These are phyloP conservation scores for Mycosarcoma mackinlayi DNA, from an alignment of 1,284 basidiomycete species.

Conservation along the genomic window DNA sequence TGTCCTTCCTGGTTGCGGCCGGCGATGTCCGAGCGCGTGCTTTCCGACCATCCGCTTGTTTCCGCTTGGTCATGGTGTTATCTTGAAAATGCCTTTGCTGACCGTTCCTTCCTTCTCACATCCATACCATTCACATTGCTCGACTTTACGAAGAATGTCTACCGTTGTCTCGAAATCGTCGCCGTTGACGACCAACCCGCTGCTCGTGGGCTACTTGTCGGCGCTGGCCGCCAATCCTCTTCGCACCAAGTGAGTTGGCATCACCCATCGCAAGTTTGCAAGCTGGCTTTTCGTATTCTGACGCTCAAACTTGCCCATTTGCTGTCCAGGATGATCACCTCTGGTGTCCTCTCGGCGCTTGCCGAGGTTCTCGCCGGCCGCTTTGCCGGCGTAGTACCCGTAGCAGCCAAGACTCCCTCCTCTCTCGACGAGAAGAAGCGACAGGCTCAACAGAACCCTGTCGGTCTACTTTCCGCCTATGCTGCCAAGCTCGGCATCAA, in stretches of 20 bases:
- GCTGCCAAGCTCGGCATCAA: constrained; percentile 55
- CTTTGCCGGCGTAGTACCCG: constrained; percentile 52
- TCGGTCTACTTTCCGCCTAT: constrained; percentile 26
- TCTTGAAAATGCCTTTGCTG: neutral
- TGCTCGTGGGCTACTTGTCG: constrained; percentile 51
- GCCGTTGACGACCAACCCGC: constrained; percentile 43
- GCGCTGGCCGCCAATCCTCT: constrained; percentile 59
- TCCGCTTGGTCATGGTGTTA: no score
- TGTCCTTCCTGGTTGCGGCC: neutral
- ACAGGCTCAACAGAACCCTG: constrained; percentile 33
- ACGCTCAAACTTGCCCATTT: neutral
- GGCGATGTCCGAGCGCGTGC: constrained; percentile 12
- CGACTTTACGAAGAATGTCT: constrained; percentile 18
- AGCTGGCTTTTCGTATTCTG: no score
- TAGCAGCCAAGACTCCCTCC: constrained; percentile 28
- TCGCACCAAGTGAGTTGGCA: constrained; percentile 56
- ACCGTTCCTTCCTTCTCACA: neutral
- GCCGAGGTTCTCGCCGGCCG: constrained; percentile 58
- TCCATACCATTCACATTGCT: neutral
- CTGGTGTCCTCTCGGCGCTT: constrained; percentile 54
- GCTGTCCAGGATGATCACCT: constrained; percentile 51
- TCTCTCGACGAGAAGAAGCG: constrained; percentile 42
- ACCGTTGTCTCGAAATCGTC: constrained; percentile 44
- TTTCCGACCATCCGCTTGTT: neutral
- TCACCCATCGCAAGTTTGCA: no score